Base-by-base conservation (phyloP, 768 basidiomycete species). In the Hericium coralloides region DNA sequence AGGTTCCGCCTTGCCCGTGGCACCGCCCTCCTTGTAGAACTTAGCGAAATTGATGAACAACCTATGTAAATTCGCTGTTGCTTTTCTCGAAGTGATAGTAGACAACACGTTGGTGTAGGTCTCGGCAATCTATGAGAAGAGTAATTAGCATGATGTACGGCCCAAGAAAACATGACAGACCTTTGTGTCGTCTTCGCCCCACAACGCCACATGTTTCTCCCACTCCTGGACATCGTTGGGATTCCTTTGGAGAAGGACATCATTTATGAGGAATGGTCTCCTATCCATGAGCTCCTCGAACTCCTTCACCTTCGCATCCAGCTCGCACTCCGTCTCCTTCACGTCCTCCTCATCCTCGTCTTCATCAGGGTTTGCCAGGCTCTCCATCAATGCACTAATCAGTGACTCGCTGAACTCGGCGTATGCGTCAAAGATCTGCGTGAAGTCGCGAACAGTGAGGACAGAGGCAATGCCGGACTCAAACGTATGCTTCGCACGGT, bases 171-270 rank as follows among this genome's bases (percentile, higher is more conserved):
- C 25, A 45, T 18, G 7, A 31, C 70, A 17, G 60, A 92, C 94
- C 78, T 94, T 95, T 63, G 89, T 91, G 65, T 99, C 95, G 62
- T 97, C 83, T 55, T 94, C 87, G 2, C 89, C 97, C 81, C 84
- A 95, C 25, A 98, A 72, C 2, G 94, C 95, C 18, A 98, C 82
- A 37, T 95, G 78, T 72, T 99, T 99, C 74, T 98, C 97, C 97
- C 97, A 99, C 69, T 99, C 97, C 63, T 97, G 93, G 2, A 98
- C 97, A 65, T 99, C 97, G 64, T 98, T 91, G 4, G 92, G 91
- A 76, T 99, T 99, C 65, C 97, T 76, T 59, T 97, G 75, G 38
- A 98, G 70, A 15, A 98, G 73, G 12, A 98, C 97, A 65, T 98
- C 95, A 64, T 99, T 99, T 49, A 97, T 85, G 60, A 99, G 76